These are phyloP conservation scores for Mycena chlorophos DNA, from an alignment of 768 basidiomycete species.

Conservation along the genomic window DNA sequence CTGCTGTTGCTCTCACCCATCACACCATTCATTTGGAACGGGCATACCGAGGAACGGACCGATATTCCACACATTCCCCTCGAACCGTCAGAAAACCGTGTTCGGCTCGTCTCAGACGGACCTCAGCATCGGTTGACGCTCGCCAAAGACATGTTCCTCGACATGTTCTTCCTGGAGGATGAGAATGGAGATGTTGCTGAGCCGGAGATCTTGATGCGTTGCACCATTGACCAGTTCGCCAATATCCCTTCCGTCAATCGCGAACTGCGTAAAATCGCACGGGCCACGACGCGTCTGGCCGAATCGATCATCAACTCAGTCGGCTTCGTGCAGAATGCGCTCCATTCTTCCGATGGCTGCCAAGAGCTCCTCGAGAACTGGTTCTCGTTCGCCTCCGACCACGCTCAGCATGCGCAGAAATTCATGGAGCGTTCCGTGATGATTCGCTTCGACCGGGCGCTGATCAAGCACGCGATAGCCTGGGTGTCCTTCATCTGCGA, in stretches of 20 bases:
- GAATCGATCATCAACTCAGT: constrained; percentile 93
- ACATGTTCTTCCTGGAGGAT: constrained; percentile 60
- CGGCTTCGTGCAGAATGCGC: constrained; percentile 74
- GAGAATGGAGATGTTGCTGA: constrained; percentile 61
- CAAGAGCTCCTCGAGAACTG: constrained; percentile 92
- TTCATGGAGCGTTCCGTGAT: constrained; percentile 77
- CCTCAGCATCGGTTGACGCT: constrained; percentile 70
- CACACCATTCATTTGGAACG: constrained; percentile 88
- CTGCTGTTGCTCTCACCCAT: constrained; percentile 85
- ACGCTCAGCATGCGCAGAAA: constrained; percentile 86
- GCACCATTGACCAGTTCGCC: constrained; percentile 79
- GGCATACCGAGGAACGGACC: constrained; percentile 72
- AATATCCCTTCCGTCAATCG: constrained; percentile 88
- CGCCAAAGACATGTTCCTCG: constrained; percentile 77
- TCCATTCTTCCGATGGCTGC: constrained; percentile 58
- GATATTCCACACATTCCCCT: constrained; percentile 77
- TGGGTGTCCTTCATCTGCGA: constrained; percentile 99
- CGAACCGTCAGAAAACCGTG: constrained; percentile 81
- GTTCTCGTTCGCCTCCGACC: constrained; percentile 95
- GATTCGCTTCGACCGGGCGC: constrained; percentile 75
- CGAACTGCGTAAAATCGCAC: constrained; percentile 87
- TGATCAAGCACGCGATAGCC: constrained; percentile 89
- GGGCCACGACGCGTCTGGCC: constrained; percentile 85
- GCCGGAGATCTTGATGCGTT: constrained; percentile 42
- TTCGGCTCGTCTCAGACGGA: constrained; percentile 91